Conservation (phyloP, 208 protist species). For the Tritrichomonas musculus region DNA sequence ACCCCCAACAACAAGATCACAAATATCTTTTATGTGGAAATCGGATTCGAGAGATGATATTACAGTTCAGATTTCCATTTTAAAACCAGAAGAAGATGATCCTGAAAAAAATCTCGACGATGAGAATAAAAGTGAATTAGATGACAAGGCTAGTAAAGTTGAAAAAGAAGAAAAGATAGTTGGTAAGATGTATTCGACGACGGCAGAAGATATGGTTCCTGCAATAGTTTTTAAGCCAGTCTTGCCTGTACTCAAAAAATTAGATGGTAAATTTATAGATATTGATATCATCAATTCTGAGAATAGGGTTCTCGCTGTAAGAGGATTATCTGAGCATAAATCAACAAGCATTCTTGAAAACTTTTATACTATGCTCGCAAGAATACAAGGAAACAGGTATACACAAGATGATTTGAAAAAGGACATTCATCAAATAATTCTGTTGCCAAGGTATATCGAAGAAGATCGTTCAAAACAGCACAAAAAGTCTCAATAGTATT, state of each 20-base stretch:
- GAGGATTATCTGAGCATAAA: background rate
- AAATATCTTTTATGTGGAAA: background rate
- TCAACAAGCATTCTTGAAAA: background rate
- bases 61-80: background rate
- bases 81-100: no score
- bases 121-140: no score
- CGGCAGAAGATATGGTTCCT: no score
- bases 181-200: no score
- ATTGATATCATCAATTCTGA: background rate
- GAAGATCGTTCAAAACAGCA: background rate
- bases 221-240: no score
- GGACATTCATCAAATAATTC: background rate
- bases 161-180: no score
- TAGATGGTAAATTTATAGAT: background rate
- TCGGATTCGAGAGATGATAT: background rate
- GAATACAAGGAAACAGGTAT: background rate
- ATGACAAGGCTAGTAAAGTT: no score
- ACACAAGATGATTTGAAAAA: background rate
- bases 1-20: background rate
- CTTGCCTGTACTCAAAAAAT: background rate
- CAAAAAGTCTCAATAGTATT: no score
- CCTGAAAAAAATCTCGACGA: no score
- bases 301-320: background rate
- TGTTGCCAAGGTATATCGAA: background rate
- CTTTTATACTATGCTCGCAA: background rate